Conservation (phyloP, 2,329 filamentous ascomycete genomes). For the Xylaria hypoxylon region DNA sequence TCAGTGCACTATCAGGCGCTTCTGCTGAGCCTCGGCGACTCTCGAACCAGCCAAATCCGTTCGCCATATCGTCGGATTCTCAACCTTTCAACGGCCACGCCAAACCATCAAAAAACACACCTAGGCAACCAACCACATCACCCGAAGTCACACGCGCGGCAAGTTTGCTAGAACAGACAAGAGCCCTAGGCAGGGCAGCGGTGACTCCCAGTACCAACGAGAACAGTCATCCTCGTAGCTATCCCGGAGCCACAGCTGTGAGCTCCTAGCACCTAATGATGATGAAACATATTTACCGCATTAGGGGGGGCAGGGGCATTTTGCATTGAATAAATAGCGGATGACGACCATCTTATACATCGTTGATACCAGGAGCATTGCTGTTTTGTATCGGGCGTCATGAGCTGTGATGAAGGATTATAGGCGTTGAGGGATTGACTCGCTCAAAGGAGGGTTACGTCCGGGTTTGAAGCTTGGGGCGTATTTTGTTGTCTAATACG, state of each 20-base stretch:
- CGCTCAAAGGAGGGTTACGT: not conserved
- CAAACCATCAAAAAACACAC: conserved; percentile 43
- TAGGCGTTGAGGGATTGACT: conserved; percentile 34
- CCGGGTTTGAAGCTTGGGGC: conserved; percentile 16
- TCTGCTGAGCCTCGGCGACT: conserved; percentile 54
- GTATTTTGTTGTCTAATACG: conserved; percentile 33
- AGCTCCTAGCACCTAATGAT: conserved; percentile 26
- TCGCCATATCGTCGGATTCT: conserved; percentile 51
- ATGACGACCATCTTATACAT: conserved; percentile 41
- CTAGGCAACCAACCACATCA: conserved; percentile 54
- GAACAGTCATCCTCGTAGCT: conserved; percentile 47
- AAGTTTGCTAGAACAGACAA: conserved; percentile 50
- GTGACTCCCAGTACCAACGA: conserved; percentile 49
- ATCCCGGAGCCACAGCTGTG: conserved; percentile 40
- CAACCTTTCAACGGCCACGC: conserved; percentile 48
- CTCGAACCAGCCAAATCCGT: conserved; percentile 54
- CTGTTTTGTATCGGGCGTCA: conserved; percentile 48
- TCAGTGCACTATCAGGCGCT: conserved; percentile 47
- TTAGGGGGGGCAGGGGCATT: conserved; percentile 7
- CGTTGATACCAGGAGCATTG: conserved; percentile 43
- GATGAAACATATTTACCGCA: conserved; percentile 12
- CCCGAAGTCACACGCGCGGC: conserved; percentile 59
- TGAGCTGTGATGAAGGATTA: conserved; percentile 36
- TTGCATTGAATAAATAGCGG: conserved; percentile 45
- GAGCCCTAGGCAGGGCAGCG: conserved; percentile 46